phyloP scores from a whole-genome alignment of 768 basidiomycete species.

The Daedaleopsis nitida region DNA sequence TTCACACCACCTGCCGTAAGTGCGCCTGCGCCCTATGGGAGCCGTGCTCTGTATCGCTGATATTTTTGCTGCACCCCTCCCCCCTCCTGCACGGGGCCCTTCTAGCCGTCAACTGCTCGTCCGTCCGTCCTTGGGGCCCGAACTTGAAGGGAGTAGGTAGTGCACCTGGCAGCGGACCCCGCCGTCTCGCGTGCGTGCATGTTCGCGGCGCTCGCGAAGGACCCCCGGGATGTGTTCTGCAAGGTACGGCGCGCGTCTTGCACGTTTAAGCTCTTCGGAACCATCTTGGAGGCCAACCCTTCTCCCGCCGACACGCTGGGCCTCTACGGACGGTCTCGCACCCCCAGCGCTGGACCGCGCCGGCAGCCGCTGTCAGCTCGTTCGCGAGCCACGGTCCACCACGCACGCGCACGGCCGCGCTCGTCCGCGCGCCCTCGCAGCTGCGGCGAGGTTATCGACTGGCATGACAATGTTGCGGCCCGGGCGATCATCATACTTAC shows the following conservation, averaged over 20 bases:
- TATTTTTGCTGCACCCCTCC: neutral
- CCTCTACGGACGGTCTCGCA: neutral
- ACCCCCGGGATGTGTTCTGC: conserved; percentile 1
- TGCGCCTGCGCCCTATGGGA: neutral
- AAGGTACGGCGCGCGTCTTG: neutral
- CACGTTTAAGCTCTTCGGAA: conserved; percentile 16
- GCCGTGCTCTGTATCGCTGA: neutral
- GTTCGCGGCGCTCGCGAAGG: neutral
- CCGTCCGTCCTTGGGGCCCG: neutral
- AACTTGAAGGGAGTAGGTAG: neutral
- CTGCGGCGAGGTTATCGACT: neutral
- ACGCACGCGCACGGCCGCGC: neutral
- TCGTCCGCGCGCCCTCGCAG: neutral
- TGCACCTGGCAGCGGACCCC: neutral
- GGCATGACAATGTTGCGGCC: neutral
- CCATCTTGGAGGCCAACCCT: conserved; percentile 4
- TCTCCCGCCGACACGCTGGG: neutral
- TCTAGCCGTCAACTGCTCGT: neutral
- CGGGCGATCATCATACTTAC: neutral
- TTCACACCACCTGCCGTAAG: conserved; percentile 6
- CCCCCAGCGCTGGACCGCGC: conserved; percentile 7
- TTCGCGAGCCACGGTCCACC: neutral
- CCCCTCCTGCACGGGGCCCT: neutral
- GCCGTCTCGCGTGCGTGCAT: neutral
- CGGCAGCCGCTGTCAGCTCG: conserved; percentile 15